phyloP scores from a whole-genome alignment of 2,329 filamentous ascomycete genomes.

The Diplodia scrobiculata region DNA sequence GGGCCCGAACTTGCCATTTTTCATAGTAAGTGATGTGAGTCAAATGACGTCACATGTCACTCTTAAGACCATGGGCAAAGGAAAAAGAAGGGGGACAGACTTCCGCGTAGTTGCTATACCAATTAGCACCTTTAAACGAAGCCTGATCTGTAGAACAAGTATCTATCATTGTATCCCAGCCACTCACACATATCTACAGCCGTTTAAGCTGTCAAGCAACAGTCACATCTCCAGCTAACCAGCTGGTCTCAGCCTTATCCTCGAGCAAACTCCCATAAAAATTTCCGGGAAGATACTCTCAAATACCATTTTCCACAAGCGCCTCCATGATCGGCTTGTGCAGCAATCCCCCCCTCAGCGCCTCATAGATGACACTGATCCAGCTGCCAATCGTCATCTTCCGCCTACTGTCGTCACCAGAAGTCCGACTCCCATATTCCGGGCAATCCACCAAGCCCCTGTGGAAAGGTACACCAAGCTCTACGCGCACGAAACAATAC shows the following conservation, averaged over 20 bases:
- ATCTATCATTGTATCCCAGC: neutral
- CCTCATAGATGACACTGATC: conserved; percentile 35
- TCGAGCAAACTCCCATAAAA: neutral
- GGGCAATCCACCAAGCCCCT: conserved; percentile 34
- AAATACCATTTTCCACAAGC: conserved; percentile 8
- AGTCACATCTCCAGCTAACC: rapidly evolving
- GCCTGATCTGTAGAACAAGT: neutral
- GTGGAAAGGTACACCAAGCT: conserved; percentile 39
- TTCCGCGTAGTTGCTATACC: too few species aligned
- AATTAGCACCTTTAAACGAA: neutral
- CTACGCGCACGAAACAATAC: conserved; percentile 44
- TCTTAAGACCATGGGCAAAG: too few species aligned
- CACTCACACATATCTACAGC: neutral
- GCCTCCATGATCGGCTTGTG: conserved; percentile 28
- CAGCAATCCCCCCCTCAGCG: conserved; percentile 32
- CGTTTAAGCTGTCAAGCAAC: neutral
- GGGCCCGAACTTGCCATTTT: too few species aligned
- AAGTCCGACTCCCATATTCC: neutral
- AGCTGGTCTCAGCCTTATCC: neutral
- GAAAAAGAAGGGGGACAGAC: too few species aligned
- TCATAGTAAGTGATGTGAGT: neutral
- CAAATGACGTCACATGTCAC: neutral
- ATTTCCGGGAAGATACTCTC: neutral
- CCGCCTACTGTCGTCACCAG: neutral
- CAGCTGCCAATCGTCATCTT: conserved; percentile 32